Evolutionary conservation across 495 filamentous ascomycete genomes (phyloP), one percentile per base, ranked within the genome.

Genomic region (Aspergillus ellipticus): DNA sequence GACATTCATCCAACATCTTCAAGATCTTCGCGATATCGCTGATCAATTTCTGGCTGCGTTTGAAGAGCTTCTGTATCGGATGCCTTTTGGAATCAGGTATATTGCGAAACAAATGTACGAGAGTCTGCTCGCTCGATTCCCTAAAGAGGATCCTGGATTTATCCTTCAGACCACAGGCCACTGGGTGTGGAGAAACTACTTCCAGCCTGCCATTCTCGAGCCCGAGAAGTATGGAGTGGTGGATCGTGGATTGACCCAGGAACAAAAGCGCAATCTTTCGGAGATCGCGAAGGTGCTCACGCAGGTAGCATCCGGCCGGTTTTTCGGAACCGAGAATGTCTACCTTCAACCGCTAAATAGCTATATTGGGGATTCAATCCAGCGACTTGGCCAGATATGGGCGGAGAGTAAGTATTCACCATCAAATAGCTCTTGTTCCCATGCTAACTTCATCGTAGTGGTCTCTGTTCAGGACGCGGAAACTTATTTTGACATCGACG

Each of bases 11-110:
- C 85, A 90, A 62, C 90, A 97, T 65, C 78, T 99, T 35, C 88
- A 93, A 61, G 92, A 96, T 69, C 84, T 99, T 52, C 82, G 92
- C 39, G 92, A 97, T 63, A 91, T 97, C 63, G 87, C 88, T 16
- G 90, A 97, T 66, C 90, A 95, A 48, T 93, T 93, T 65, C 87
- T 97, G 65, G 60, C 80, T 26, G 80, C 82, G 15, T 75, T 96
- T 6, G 92, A 98, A 63, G 91, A 96, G 35, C 77, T 88, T 21
- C 66, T 97, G 16, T 86, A 87, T 37, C 85, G 85, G 55, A 91
- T 97, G 89, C 94, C 94, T 4, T 99, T 94, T 61, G 94, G 94
- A 8, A 81, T 96, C 43, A 85, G 94, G 17, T 97, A 90, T 67
- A 82, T 99, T 28, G 89, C 90, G 17, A 84, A 89, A 67, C 85